Evolutionary conservation across 2,329 filamentous ascomycete species (phyloP).

Genomic region (Calonectria hongkongensis): DNA sequence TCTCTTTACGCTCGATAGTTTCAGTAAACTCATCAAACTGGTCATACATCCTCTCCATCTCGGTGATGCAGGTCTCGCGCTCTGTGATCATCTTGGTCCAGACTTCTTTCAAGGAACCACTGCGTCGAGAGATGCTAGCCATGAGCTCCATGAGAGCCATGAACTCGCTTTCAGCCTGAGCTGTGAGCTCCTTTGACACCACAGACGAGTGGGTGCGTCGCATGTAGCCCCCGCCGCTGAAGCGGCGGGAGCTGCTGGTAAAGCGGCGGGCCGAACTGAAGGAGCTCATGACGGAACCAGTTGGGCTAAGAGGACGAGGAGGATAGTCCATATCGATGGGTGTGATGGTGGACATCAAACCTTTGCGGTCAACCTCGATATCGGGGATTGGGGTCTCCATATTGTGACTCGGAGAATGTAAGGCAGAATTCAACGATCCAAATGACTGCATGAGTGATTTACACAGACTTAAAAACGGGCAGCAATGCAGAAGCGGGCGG

Average conservation of each 20-base stretch:
- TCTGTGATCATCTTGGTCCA: constrained; percentile 15
- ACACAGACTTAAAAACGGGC: not conserved
- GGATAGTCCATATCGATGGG: not conserved
- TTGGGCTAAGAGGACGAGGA: not conserved
- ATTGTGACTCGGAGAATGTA: not conserved
- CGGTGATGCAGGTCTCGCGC: constrained; percentile 14
- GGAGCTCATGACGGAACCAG: constrained; percentile 19
- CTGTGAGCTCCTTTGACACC: constrained; percentile 13
- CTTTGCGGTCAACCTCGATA: constrained; percentile 4
- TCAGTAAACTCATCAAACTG: constrained; percentile 20
- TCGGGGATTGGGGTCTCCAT: constrained; percentile 11
- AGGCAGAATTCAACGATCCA: constrained; percentile 4
- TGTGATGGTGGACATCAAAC: not conserved
- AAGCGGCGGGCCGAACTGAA: constrained; percentile 6
- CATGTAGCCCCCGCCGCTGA: constrained; percentile 6
- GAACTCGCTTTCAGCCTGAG: constrained; percentile 10
- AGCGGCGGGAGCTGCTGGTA: not conserved
- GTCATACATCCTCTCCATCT: constrained; percentile 24
- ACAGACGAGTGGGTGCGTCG: constrained; percentile 9
- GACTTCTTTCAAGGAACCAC: constrained; percentile 9
- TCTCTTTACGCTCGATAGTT: constrained; percentile 9
- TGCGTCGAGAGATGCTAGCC: constrained; percentile 3
- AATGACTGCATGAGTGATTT: not conserved
- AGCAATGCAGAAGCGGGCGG: not conserved
- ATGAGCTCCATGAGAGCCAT: constrained; percentile 21